Conservation (phyloP, 345 rosid species). For the Ceriops decandra region DNA sequence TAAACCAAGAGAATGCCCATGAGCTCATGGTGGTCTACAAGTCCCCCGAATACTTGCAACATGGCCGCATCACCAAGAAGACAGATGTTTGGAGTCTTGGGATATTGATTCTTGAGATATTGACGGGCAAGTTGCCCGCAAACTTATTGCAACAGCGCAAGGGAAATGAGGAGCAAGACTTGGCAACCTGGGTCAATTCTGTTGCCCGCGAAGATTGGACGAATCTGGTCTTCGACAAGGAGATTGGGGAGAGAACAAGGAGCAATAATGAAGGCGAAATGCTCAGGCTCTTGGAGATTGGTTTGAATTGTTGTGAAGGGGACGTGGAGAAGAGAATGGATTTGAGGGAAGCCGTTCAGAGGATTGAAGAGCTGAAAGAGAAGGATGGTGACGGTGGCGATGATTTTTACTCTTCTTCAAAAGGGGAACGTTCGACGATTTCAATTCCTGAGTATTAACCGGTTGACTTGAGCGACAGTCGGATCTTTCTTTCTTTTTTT, state of each 20-base stretch:
- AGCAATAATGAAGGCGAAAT: constrained; percentile 39
- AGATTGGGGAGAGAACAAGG: constrained; percentile 32
- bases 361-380: constrained; percentile 55
- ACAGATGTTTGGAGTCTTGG: constrained; percentile 89
- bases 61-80: constrained; percentile 69
- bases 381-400: constrained; percentile 36
- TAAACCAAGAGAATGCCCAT: constrained; percentile 71
- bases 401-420: constrained; percentile 47
- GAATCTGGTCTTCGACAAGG: constrained; percentile 47
- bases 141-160: constrained; percentile 44
- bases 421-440: constrained; percentile 36
- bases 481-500: too few relatives aligned
- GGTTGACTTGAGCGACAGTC: too few relatives aligned
- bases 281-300: constrained; percentile 56
- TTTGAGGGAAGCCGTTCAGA: constrained; percentile 57
- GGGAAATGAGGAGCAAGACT: constrained; percentile 34
- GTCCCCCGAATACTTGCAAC: constrained; percentile 69
- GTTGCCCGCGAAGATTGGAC: constrained; percentile 30
- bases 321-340: constrained; percentile 78
- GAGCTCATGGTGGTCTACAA: constrained; percentile 83
- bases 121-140: constrained; percentile 60
- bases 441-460: constrained; percentile 7
- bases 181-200: constrained; percentile 51
- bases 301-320: constrained; percentile 54
- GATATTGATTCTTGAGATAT: constrained; percentile 64